Percentiles rank a stretch among this genome's conserved stretches.
Evolutionary conservation across 805 yeast genomes (phyloP).

Genomic region (Yamadazyma scolyti): DNA sequence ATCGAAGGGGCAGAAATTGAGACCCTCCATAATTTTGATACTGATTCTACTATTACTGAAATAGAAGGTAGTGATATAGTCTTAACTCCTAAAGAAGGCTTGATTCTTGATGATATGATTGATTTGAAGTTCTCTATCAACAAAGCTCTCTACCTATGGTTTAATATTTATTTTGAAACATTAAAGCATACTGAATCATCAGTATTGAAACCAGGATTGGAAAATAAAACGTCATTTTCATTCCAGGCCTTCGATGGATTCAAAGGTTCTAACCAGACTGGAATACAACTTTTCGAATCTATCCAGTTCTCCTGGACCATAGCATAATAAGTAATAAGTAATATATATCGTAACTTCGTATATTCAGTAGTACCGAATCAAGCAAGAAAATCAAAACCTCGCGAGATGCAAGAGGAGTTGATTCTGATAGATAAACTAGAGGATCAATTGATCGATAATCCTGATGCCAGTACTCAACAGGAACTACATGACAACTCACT

Average conservation of each 20-base stretch:
- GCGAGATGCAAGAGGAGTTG: slow-evolving; percentile 20
- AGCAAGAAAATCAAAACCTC: not conserved
- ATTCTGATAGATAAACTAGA: slow-evolving; percentile 44
- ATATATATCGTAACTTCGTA: too few species aligned
- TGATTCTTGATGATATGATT: slow-evolving; percentile 1
- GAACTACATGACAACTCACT: slow-evolving; percentile 26
- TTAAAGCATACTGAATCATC: too few species aligned
- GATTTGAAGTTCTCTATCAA: slow-evolving; percentile 16
- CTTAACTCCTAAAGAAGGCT: not conserved
- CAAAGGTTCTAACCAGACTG: slow-evolving; percentile 56
- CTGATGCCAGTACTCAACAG: slow-evolving; percentile 28
- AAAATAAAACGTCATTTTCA: too few species aligned
- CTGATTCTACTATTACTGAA: too few species aligned
- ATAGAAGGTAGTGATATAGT: slow-evolving; percentile 1
- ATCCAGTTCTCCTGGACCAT: slow-evolving; percentile 38
- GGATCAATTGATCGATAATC: slow-evolving; percentile 44
- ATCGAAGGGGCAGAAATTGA: too few species aligned
- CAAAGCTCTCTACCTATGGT: slow-evolving; percentile 25
- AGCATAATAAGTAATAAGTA: not conserved
- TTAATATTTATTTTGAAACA: slow-evolving; percentile 20
- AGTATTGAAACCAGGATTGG: too few species aligned
- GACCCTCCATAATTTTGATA: too few species aligned
- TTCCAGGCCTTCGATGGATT: slow-evolving; percentile 59
- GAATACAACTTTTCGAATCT: slow-evolving; percentile 49
- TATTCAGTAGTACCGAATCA: too few species aligned